Percentiles rank a stretch among this genome's conserved stretches.
Evolutionary conservation across 768 basidiomycete species (phyloP).

Genomic region (Suillus clintonianus): DNA sequence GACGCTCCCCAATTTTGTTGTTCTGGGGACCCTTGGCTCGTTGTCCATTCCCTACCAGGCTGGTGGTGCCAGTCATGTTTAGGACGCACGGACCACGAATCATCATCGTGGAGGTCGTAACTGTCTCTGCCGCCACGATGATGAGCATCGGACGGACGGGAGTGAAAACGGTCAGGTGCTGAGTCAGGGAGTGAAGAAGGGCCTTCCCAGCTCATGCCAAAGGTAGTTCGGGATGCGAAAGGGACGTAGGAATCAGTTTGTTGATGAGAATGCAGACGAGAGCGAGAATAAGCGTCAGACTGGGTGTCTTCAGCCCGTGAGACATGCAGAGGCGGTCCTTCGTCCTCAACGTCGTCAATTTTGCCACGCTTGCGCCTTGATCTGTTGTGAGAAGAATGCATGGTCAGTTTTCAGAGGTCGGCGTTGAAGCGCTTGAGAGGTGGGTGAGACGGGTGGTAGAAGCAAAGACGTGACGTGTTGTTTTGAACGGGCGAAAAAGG

Average conservation of each 20-base stretch:
- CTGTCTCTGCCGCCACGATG: constrained; percentile 51
- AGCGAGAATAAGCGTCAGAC: constrained; percentile 54
- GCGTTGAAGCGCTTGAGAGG: constrained; percentile 18
- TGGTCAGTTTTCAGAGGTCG: constrained; percentile 18
- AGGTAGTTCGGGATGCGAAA: constrained; percentile 42
- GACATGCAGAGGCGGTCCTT: constrained; percentile 40
- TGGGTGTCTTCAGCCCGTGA: constrained; percentile 53
- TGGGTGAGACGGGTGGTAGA: constrained; percentile 20
- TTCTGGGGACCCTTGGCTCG: constrained; percentile 45
- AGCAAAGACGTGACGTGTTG: constrained; percentile 30
- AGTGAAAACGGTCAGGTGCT: constrained; percentile 41
- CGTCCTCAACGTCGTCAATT: constrained; percentile 53
- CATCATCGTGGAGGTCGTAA: constrained; percentile 45
- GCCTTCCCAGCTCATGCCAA: constrained; percentile 52
- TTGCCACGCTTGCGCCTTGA: constrained; percentile 54
- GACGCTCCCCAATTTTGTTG: constrained; percentile 43
- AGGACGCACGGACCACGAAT: constrained; percentile 45
- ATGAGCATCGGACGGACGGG: constrained; percentile 49
- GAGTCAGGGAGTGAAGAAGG: constrained; percentile 50
- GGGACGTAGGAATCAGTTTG: constrained; percentile 49
- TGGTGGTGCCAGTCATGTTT: constrained; percentile 44
- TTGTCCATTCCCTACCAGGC: constrained; percentile 48
- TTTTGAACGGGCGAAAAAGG: constrained; percentile 29
- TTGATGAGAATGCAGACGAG: constrained; percentile 44
- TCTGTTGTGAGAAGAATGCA: constrained; percentile 41